These are phyloP conservation scores for Dittrichia graveolens DNA, from an alignment of 129 eudicot species.

Conservation along the genomic window DNA sequence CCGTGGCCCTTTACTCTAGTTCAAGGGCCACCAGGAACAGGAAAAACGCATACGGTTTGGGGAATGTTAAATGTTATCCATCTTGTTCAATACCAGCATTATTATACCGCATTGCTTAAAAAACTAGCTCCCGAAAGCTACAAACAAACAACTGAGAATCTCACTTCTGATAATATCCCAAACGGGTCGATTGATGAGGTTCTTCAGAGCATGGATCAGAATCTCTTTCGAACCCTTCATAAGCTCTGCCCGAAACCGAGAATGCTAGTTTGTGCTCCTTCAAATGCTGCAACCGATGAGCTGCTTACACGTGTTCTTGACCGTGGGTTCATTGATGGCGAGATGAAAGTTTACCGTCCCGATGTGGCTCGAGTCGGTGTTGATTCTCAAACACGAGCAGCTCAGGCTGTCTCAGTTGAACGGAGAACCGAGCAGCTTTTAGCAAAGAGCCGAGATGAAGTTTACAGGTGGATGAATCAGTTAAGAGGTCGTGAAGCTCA, in stretches of 20 bases:
- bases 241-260: constrained; percentile 98
- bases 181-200: constrained; percentile 93
- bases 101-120: constrained; percentile 84
- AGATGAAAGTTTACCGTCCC: constrained; percentile 95
- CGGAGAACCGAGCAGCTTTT: constrained; percentile 93
- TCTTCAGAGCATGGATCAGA: constrained; percentile 95
- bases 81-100: constrained; percentile 95
- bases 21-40: constrained; percentile 99
- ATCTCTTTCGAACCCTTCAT: constrained; percentile 88
- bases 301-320: constrained; percentile 94
- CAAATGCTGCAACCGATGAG: constrained; percentile 98
- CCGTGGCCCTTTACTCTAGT: constrained; percentile 99
- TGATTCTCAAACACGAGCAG: constrained; percentile 96
- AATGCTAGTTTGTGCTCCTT: constrained; percentile 99
- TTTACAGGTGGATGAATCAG: constrained; percentile 85
- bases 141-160: constrained; percentile 72
- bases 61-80: constrained; percentile 98
- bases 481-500: constrained; percentile 77
- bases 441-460: constrained; percentile 72
- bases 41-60: constrained; percentile 98
- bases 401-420: constrained; percentile 97
- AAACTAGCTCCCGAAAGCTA: constrained; percentile 99
- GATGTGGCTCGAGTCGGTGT: constrained; percentile 99
- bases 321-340: constrained; percentile 97
- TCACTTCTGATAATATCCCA: constrained; percentile 52